Base-by-base conservation (phyloP, 179 eudicot species). In the Heliamphora pulchella region DNA sequence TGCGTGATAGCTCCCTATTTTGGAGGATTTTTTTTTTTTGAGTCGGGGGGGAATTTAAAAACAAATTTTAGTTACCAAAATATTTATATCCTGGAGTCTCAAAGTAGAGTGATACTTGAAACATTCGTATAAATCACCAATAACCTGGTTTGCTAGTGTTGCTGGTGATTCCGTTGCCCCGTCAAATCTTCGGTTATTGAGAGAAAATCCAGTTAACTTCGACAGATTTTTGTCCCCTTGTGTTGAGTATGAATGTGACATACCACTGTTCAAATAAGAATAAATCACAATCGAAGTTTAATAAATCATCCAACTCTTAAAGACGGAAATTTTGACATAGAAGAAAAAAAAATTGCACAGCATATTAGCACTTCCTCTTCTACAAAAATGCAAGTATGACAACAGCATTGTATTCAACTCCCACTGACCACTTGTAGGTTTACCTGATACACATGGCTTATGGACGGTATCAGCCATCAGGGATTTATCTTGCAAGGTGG, bases 171-270 rank as follows among this genome's bases (percentile, higher is more conserved):
- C 94, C 3, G 85, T 59, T 67, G 80, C 80, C 77, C 93, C 80
- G 51, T 86, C 91, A 81, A 80, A 87, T 74, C 89, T 85, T 73
- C 85, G 80, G 85, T 76, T 82, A 80, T 82, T 76, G 62, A 80
- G 68, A 80, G 88, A 83, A 86, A 81, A 84, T 9, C 81, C 86
- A 47, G 80, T 83, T 51, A 85, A 46, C 86, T 86, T 86, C 59
- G 90, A 75, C 59, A 78, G 69, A 76, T 81, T 82, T 53, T 82
- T 89, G 80, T 91, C 94, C 86, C 96, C 71, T 55, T 82, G 87
- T 44, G 81, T 90, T 58, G 94, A 81, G 80, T 88, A 94, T n/a
- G 97, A 91, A 67, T 80, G 91, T 8, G 97, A 91, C 89, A 94
- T 75, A 57, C 93, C 91, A 82, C 96, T 90, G 87, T 82, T 81